Conservation (phyloP, 1,139 yeast genomes). For the Wickerhamiella pararugosa region DNA sequence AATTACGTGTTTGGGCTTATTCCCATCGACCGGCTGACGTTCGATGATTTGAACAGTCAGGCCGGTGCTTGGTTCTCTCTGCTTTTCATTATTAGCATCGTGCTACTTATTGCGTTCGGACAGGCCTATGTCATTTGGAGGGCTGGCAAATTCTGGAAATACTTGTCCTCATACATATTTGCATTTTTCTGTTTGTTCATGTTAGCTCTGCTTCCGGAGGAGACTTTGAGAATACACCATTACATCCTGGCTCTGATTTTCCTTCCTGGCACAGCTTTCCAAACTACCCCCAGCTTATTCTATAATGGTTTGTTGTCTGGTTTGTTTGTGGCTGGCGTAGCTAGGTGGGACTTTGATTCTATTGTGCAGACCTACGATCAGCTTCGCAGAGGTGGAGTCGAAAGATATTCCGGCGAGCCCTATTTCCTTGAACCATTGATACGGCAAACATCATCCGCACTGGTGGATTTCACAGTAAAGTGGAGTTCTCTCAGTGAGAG, state of each 20-base stretch:
- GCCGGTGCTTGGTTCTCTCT: conserved; percentile 68
- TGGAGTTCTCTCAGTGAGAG: conserved; percentile 2
- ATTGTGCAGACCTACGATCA: conserved; percentile 64
- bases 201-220: conserved; percentile 44
- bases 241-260: conserved; percentile 67
- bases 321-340: conserved; percentile 64
- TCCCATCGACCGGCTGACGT: conserved; percentile 72
- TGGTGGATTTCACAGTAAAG: conserved; percentile 4
- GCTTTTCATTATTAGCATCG: conserved; percentile 32
- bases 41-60: conserved; percentile 52
- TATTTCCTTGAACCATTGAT: conserved; percentile 26
- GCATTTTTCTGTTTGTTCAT: conserved; percentile 28
- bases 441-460: conserved; percentile 24
- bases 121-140: conserved; percentile 76
- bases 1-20: conserved; percentile 77
- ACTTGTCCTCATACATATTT: conserved; percentile 18
- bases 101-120: conserved; percentile 38
- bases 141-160: conserved; percentile 54
- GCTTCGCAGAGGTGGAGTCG: conserved; percentile 59
- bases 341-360: conserved; percentile 90
- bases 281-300: conserved; percentile 52
- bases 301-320: conserved; percentile 82
- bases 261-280: conserved; percentile 59
- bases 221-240: conserved; percentile 75
- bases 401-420: conserved; percentile 36